Conservation (phyloP, 2,329 filamentous ascomycete genomes). For the Dothidotthia symphoricarpi region DNA sequence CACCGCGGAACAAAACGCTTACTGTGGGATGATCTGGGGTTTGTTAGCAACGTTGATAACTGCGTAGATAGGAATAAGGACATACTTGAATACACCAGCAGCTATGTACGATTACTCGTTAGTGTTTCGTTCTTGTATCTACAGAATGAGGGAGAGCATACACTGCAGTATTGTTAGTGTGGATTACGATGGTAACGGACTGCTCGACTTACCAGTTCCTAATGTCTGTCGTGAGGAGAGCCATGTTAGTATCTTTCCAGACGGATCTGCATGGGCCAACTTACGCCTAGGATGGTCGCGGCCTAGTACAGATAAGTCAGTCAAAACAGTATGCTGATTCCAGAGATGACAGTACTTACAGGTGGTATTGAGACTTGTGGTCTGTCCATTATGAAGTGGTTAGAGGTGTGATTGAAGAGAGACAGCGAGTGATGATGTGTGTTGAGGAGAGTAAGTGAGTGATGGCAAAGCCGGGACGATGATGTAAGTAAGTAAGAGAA, state of each 20-base stretch:
- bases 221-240: slow-evolving; percentile 30
- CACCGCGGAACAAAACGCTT: slow-evolving; percentile 20
- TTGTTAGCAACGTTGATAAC: slow-evolving; percentile 11
- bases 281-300: slow-evolving; percentile 42
- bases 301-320: slow-evolving; percentile 34
- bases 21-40: slow-evolving; percentile 37
- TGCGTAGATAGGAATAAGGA: neutral
- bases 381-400: slow-evolving; percentile 20
- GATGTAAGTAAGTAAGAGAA: neutral
- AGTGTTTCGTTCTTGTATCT: slow-evolving; percentile 10
- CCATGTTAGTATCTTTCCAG: slow-evolving; percentile 15
- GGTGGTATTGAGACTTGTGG: slow-evolving; percentile 39
- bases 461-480: no score
- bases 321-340: neutral
- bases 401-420: neutral
- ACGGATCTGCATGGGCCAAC: slow-evolving; percentile 9
- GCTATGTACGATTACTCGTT: slow-evolving; percentile 21
- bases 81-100: slow-evolving; percentile 46
- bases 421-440: neutral
- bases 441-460: neutral
- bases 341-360: slow-evolving; percentile 15
- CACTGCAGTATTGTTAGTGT: slow-evolving; percentile 23
- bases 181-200: neutral
- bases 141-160: slow-evolving; percentile 7
- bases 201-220: slow-evolving; percentile 34